These are phyloP conservation scores for Thermomucor indicae-seudaticae DNA, from an alignment of 371 early-diverging fungal genomes.

Conservation along the genomic window DNA sequence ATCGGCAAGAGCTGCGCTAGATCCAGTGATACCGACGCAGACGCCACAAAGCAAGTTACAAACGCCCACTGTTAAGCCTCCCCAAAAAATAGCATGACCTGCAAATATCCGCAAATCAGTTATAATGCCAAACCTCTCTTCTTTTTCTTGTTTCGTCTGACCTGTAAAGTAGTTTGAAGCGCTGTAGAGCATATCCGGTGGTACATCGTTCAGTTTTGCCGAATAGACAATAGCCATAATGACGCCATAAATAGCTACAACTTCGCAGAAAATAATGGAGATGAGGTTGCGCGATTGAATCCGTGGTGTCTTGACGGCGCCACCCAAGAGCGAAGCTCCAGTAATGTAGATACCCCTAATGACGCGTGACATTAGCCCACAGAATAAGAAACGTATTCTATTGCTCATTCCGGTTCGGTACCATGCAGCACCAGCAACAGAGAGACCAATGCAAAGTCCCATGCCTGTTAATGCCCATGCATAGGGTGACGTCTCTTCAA, in stretches of 20 bases:
- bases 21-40: slow-evolving; percentile 93
- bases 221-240: slow-evolving; percentile 97
- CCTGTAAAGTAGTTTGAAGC: slow-evolving; percentile 63
- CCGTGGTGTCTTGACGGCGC: slow-evolving; percentile 88
- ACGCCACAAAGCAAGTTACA: slow-evolving; percentile 94
- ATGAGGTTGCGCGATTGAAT: slow-evolving; percentile 96
- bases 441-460: slow-evolving; percentile 81
- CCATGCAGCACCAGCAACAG: slow-evolving; percentile 97
- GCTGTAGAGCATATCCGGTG: slow-evolving; percentile 39
- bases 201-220: slow-evolving; percentile 67
- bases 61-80: slow-evolving; percentile 92
- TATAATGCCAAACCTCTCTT: not conserved
- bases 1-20: slow-evolving; percentile 93
- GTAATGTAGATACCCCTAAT: slow-evolving; percentile 93
- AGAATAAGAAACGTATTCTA: not conserved
- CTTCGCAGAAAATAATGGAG: slow-evolving; percentile 98
- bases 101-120: not conserved
- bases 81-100: slow-evolving; percentile 94
- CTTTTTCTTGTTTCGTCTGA: slow-evolving; percentile 4
- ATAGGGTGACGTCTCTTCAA: slow-evolving; percentile 79
- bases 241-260: slow-evolving; percentile 97
- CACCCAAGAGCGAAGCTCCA: slow-evolving; percentile 89
- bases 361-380: slow-evolving; percentile 2
- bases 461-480: slow-evolving; percentile 91
- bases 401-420: slow-evolving; percentile 28